Evolutionary conservation across 441 rosid species (phyloP), one percentile per base, ranked within the genome.

Genomic region (Lagerstroemia fauriei): DNA sequence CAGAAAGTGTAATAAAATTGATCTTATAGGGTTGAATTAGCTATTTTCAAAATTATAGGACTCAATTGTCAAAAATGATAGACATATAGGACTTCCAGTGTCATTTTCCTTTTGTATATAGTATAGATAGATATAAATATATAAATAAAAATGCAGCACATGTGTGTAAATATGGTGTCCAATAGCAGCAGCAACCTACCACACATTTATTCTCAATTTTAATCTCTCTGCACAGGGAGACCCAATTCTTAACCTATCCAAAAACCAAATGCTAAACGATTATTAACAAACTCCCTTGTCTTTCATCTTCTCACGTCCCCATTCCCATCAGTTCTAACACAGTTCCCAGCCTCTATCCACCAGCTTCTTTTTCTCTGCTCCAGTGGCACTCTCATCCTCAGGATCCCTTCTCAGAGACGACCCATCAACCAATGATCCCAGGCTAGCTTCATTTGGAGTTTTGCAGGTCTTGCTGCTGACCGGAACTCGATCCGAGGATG

Each of bases 391-490:
- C 25, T 51, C 51, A 20, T 78, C 56, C 31, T 27, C 50, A 1
- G 38, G 14, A 11, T 25, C 41, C 73, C 61, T 44, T 44, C 63
- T 53, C 7, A 77, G 84, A 24, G 86, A 80, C 41, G 75, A 85
- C 25, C 69, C 83, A 16, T 84, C 79, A 32, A 83, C 80, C 7
- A 84, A 86, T 46, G 87, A 73, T 69, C 85, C 24, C 12, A 84
- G 87, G 78, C 89, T 87, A 48, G 70, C 79, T 77, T 79, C 73
- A 82, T 85, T 81, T 0, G 75, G 88, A 74, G 82, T 78, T 82
- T 83, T 88, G 9, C 83, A 76, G 57, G 59, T 59, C 80, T 87
- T 87, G 29, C 47, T 80, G 34, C 31, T 76, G 78, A 87, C 91
- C 9, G 50, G 56, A 41, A 80, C 80, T 46, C 87, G 82, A 85